Evolutionary conservation across 2,329 filamentous ascomycete species (phyloP).

Genomic region (Graphilbum sp.): DNA sequence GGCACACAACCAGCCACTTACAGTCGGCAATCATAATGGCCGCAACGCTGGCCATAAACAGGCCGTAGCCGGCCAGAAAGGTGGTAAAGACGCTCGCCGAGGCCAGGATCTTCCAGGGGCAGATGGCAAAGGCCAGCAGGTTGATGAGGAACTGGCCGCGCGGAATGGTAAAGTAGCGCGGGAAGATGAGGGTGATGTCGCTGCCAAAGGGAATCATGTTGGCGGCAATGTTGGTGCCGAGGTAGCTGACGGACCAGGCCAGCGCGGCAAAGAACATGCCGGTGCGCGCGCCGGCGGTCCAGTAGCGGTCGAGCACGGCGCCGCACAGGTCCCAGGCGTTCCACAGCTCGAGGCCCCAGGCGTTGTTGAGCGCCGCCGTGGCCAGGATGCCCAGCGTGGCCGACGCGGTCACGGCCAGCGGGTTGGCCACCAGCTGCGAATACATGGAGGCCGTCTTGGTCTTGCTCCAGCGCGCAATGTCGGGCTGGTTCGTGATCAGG

Average conservation of each 20-base stretch:
- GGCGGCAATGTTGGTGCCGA: constrained; percentile 12
- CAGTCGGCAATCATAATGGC: constrained; percentile 10
- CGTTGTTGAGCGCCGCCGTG: constrained; percentile 25
- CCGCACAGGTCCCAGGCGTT: constrained; percentile 12
- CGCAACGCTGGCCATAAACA: constrained; percentile 11
- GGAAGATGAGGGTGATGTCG: constrained; percentile 18
- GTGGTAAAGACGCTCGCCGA: constrained; percentile 10
- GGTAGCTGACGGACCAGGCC: constrained; percentile 9
- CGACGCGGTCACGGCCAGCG: constrained; percentile 22
- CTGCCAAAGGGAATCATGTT: constrained; percentile 22
- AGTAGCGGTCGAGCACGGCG: constrained; percentile 11
- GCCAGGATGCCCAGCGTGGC: constrained; percentile 26
- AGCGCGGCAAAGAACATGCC: constrained; percentile 10
- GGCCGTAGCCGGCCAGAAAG: constrained; percentile 10
- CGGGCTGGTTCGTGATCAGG: constrained; percentile 24
- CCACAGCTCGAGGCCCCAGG: constrained; percentile 18
- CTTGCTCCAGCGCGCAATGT: constrained; percentile 24
- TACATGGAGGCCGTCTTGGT: constrained; percentile 22
- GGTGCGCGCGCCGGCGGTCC: constrained; percentile 5
- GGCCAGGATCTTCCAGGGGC: constrained; percentile 12
- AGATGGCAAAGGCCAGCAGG: constrained; percentile 9
- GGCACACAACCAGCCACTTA: too few relatives aligned
- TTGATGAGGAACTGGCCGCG: constrained; percentile 13
- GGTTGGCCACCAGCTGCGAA: constrained; percentile 24
- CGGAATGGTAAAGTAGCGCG: constrained; percentile 20